Conservation (phyloP, 768 basidiomycete species). For the Trametes gibbosa region DNA sequence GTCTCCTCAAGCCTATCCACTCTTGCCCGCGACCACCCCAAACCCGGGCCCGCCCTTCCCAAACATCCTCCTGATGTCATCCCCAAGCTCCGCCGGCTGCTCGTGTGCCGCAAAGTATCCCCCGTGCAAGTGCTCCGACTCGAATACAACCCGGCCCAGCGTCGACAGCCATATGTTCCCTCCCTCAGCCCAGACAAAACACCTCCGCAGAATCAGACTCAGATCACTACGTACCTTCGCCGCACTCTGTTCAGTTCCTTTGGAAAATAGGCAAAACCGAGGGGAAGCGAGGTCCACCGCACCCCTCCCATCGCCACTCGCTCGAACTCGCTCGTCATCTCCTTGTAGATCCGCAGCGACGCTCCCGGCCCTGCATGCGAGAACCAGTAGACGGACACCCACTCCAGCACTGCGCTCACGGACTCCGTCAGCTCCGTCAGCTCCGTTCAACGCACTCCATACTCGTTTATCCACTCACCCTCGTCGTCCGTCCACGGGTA, state of each 20-base stretch:
- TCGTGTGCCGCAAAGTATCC: conserved; percentile 30
- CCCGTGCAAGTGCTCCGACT: conserved; percentile 23
- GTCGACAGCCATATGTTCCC: conserved; percentile 22
- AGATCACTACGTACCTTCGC: neutral
- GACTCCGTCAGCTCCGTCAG: too few relatives aligned
- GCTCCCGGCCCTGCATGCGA: conserved; percentile 32
- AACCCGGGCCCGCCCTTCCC: conserved; percentile 25
- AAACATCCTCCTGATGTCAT: conserved; percentile 28
- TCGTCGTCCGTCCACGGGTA: conserved; percentile 61
- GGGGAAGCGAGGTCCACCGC: conserved; percentile 21
- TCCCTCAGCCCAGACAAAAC: too few relatives aligned
- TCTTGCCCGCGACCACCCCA: conserved; percentile 19
- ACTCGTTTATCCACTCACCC: conserved; percentile 31
- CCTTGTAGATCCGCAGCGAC: conserved; percentile 32
- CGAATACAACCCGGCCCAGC: conserved; percentile 25
- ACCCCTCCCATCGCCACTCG: neutral
- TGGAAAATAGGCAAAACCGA: conserved; percentile 32
- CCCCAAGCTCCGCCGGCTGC: conserved; percentile 23
- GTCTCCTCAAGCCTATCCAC: too few relatives aligned
- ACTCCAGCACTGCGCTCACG: conserved; percentile 30
- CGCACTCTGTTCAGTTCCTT: conserved; percentile 24
- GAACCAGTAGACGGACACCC: conserved; percentile 36
- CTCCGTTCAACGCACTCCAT: neutral
- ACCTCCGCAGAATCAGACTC: neutral
- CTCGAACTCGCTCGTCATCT: conserved; percentile 12